Conservation (phyloP, 148 eudicot species). For the Pouteria glomerata region DNA sequence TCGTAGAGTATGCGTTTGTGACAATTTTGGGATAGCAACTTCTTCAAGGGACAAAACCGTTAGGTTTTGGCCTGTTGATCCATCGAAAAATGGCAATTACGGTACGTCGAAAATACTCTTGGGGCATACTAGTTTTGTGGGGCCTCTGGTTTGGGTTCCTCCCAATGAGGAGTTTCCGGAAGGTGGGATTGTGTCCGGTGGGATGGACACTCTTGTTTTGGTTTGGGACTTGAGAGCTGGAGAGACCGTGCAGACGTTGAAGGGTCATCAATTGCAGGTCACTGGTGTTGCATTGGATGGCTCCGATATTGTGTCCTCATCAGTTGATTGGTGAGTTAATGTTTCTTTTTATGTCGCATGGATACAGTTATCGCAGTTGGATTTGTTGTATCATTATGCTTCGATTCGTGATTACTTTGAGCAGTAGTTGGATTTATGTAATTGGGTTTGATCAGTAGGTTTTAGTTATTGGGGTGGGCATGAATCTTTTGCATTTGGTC, state of each 20-base stretch:
- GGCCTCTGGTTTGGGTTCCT: constrained; percentile 91
- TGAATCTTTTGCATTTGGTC: not conserved
- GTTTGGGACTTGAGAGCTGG: constrained; percentile 83
- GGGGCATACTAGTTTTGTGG: constrained; percentile 93
- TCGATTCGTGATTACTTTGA: not conserved
- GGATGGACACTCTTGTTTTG: constrained; percentile 76
- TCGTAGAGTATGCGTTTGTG: constrained; percentile 83
- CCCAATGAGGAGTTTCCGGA: constrained; percentile 69
- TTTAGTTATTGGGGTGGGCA: not conserved
- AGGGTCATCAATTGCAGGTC: constrained; percentile 81
- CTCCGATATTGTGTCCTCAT: constrained; percentile 61
- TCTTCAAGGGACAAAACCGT: constrained; percentile 86
- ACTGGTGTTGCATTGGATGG: constrained; percentile 78
- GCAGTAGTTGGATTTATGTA: not conserved
- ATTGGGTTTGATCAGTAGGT: not conserved
- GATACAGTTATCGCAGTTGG: not conserved
- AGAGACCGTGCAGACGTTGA: constrained; percentile 51
- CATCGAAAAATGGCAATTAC: constrained; percentile 34
- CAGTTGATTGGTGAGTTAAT: constrained; percentile 73
- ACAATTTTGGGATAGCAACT: constrained; percentile 74
- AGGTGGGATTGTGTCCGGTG: constrained; percentile 86
- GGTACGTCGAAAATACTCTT: constrained; percentile 48
- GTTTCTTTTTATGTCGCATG: not conserved
- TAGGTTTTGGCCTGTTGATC: constrained; percentile 69
- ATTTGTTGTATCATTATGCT: not conserved